Base-by-base conservation (phyloP, 495 filamentous ascomycete genomes). In the Echria macrotheca region DNA sequence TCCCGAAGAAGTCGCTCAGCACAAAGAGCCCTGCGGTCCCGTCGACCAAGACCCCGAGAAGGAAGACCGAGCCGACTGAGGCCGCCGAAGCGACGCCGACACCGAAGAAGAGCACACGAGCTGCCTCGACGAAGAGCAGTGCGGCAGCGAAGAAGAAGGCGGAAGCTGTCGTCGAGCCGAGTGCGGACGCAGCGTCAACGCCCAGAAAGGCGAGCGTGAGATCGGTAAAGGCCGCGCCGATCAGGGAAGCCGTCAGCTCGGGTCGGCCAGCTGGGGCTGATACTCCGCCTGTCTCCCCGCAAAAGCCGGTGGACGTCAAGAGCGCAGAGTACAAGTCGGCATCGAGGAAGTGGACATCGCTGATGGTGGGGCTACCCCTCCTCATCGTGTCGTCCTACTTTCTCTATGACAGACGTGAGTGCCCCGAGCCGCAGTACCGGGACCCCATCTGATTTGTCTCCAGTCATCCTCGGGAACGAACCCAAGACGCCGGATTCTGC, bases 281-380 rank as follows among this genome's bases (percentile, higher is more conserved):
- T n/a, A n/a, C n/a, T n/a, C n/a, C n/a, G n/a, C n/a, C n/a, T n/a
- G 7, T 29, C 15, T 15, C 36, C 22, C 31, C 33, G 1, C 14
- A 11, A 40, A 15, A 26, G 47, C 14, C 39, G 12, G 47, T 59
- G 14, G 66, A 72, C 45, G 49, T 52, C 1, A 57, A 56, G 18
- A 69, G 67, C 47, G 55, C 56, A n/a, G 64, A 69, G 44, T 76
- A 70, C 54, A 69, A 69, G 44, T 40, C 40, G 36, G 63, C 64
- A 33, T 62, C 65, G 32, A 55, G 68, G 33, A 71, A 60, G 38
- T 69, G 65, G 47, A 60, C 55, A 5, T 54, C 57, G 21, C 23
- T 69, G 22, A 71, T 76, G 45, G 64, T 76, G 24, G 68, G 66
- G 12, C 47, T 74, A 54, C 72, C 72, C 0, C 65, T 76, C 25